Evolutionary conservation across 2,329 filamentous ascomycete species (phyloP).

Genomic region (Byssoonygena ceratinophila): DNA sequence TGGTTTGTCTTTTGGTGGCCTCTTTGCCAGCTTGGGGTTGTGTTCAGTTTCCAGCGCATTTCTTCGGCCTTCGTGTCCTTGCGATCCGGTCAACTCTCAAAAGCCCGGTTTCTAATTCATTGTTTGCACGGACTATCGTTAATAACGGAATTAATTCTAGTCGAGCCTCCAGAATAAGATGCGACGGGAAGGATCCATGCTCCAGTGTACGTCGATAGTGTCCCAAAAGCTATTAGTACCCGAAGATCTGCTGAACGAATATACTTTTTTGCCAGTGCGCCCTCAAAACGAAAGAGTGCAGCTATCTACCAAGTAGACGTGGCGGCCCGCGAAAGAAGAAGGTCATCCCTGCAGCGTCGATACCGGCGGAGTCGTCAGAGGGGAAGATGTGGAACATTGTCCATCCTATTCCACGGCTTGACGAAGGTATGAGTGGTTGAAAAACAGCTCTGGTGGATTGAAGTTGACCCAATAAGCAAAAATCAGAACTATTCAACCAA

Average conservation of each 20-base stretch:
- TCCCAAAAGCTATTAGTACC: not conserved
- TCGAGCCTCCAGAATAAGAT: conserved; percentile 35
- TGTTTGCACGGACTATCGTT: not conserved
- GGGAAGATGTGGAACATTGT: conserved; percentile 10
- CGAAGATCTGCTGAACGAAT: not conserved
- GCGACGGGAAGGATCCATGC: conserved; percentile 37
- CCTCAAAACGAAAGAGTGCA: conserved; percentile 33
- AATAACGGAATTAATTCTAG: conserved; percentile 19
- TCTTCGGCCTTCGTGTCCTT: not conserved
- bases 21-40: not conserved
- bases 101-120: not conserved
- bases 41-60: not conserved
- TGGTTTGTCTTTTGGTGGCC: not conserved
- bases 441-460: not conserved
- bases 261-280: conserved; percentile 25
- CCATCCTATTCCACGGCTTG: conserved; percentile 14
- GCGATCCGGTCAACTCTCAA: not conserved
- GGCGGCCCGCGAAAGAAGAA: conserved; percentile 37
- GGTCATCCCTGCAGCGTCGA: conserved; percentile 7
- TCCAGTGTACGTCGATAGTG: conserved; percentile 30
- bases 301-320: conserved; percentile 36
- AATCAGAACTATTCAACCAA: conserved; percentile 31
- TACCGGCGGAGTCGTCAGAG: conserved; percentile 3
- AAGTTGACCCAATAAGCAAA: not conserved
- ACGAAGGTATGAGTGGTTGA: conserved; percentile 15